Evolutionary conservation across 257 asterid species (phyloP).

Genomic region (Linaria vulgaris): DNA sequence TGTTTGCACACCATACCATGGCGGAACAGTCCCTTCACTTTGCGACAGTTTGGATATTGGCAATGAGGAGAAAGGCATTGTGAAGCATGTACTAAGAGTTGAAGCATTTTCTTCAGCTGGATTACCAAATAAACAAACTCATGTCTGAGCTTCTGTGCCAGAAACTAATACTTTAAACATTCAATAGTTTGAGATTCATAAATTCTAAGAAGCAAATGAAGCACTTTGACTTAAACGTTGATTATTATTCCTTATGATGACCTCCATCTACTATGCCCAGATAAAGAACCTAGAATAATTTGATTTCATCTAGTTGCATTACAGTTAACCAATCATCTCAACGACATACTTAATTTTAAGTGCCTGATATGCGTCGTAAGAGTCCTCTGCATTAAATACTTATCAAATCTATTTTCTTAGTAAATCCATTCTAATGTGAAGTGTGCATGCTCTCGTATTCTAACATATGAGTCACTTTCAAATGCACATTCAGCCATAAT

Average conservation of each 20-base stretch:
- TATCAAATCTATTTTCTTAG: neutral
- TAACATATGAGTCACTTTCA: neutral
- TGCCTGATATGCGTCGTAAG: no score
- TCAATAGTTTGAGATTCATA: neutral
- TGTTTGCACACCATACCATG: slow-evolving; percentile 85
- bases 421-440: no score
- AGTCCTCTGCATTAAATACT: neutral
- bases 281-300: neutral
- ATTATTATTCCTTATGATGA: neutral
- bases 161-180: no score
- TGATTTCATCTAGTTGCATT: neutral
- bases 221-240: neutral
- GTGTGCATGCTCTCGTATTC: no score
- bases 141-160: neutral
- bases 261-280: slow-evolving; percentile 1
- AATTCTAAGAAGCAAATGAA: no score
- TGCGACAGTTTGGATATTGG: slow-evolving; percentile 91
- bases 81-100: slow-evolving; percentile 93
- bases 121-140: slow-evolving; percentile 28
- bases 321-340: neutral
- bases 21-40: slow-evolving; percentile 96
- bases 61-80: slow-evolving; percentile 83
- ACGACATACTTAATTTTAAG: neutral
- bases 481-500: neutral
- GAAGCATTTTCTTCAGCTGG: slow-evolving; percentile 97